Conservation (phyloP, 345 rosid species). For the Melaleuca quinquenervia region DNA sequence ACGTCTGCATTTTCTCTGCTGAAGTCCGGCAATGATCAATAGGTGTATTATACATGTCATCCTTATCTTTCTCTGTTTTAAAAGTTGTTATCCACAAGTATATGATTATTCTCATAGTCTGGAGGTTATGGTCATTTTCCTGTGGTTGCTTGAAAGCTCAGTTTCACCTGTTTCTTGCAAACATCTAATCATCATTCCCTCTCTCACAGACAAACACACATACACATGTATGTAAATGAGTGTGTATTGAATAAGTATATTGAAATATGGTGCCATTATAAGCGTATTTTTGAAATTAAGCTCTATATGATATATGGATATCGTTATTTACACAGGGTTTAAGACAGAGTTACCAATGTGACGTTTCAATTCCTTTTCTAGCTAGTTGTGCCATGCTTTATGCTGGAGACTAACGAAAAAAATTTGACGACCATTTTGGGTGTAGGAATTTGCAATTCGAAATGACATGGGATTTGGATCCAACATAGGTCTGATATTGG, state of each 20-base stretch:
- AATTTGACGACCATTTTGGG: background rate
- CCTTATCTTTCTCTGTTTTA: background rate
- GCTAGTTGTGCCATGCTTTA: background rate
- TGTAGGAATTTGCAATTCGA: conserved; percentile 88
- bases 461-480: conserved; percentile 99
- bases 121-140: background rate
- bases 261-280: background rate
- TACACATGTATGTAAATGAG: background rate
- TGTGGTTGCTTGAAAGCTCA: background rate
- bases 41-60: background rate
- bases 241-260: background rate
- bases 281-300: background rate
- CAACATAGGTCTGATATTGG: conserved; percentile 91
- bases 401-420: background rate
- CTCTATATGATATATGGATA: background rate
- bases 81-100: background rate
- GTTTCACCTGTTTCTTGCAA: background rate
- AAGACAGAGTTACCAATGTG: background rate
- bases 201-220: background rate
- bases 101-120: background rate
- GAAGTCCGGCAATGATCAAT: too few species aligned
- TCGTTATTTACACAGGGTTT: background rate
- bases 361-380: background rate
- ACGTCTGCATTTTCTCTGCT: too few species aligned
- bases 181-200: background rate